Evolutionary conservation across 306 rosid genomes (phyloP).

Genomic region (Biancaea sappan): DNA sequence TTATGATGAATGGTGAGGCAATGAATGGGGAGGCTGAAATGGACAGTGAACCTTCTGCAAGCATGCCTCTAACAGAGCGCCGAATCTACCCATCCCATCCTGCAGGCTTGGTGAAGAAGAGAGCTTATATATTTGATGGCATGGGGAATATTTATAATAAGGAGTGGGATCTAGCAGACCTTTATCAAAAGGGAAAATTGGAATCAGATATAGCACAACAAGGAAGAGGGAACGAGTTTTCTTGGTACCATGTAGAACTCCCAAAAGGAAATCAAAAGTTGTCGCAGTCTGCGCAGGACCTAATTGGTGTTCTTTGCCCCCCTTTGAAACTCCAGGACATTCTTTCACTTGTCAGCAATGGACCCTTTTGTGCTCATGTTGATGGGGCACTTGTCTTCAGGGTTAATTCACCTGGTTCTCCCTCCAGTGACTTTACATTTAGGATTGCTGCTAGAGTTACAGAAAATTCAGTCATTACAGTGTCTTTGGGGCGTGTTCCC

Average conservation of each 20-base stretch:
- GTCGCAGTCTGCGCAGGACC: slow-evolving; percentile 80
- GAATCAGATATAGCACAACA: slow-evolving; percentile 59
- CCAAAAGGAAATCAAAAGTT: slow-evolving; percentile 79
- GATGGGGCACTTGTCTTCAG: slow-evolving; percentile 91
- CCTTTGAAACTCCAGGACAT: slow-evolving; percentile 96
- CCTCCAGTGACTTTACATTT: slow-evolving; percentile 82
- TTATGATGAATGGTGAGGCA: slow-evolving; percentile 38
- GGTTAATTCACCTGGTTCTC: slow-evolving; percentile 95
- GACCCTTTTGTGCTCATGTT: slow-evolving; percentile 96
- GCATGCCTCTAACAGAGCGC: slow-evolving; percentile 45
- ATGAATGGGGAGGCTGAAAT: slow-evolving; percentile 48
- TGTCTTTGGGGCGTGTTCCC: slow-evolving; percentile 91
- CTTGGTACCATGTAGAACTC: slow-evolving; percentile 98
- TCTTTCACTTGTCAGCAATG: slow-evolving; percentile 96
- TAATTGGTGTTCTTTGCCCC: slow-evolving; percentile 86
- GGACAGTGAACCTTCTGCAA: slow-evolving; percentile 48
- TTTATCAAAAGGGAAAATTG: slow-evolving; percentile 34
- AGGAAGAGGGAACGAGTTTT: slow-evolving; percentile 72
- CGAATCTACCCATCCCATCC: slow-evolving; percentile 39
- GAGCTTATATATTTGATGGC: slow-evolving; percentile 90
- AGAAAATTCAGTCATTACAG: slow-evolving; percentile 78
- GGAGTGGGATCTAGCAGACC: slow-evolving; percentile 90
- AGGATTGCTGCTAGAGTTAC: slow-evolving; percentile 91
- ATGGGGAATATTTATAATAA: slow-evolving; percentile 66
- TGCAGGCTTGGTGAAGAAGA: slow-evolving; percentile 70